These are phyloP conservation scores for Macaranga tanarius DNA, from an alignment of 441 rosid genomes.

Conservation along the genomic window DNA sequence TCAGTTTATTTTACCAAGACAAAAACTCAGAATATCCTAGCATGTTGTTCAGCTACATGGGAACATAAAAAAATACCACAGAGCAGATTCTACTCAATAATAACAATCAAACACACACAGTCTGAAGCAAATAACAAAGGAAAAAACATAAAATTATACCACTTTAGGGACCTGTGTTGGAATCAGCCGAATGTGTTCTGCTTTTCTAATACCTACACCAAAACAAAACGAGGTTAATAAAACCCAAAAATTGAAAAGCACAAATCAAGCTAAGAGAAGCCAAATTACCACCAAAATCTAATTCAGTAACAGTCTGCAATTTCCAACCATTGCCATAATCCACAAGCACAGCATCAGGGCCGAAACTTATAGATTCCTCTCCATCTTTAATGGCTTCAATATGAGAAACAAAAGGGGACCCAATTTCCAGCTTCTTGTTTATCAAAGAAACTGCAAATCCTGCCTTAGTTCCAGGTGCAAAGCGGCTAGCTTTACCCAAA, in stretches of 20 bases:
- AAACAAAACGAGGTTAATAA: not conserved
- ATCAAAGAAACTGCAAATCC: slow-evolving; percentile 78
- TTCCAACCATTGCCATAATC: slow-evolving; percentile 70
- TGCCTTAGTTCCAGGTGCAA: slow-evolving; percentile 68
- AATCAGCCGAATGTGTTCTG: not conserved
- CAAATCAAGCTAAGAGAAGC: not conserved
- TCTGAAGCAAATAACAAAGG: not conserved
- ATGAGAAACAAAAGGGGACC: slow-evolving; percentile 38
- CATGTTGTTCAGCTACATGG: no score
- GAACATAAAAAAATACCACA: not conserved
- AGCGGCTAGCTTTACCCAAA: slow-evolving; percentile 52
- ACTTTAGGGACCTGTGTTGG: slow-evolving; percentile 7
- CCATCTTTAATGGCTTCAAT: slow-evolving; percentile 71
- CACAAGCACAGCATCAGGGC: slow-evolving; percentile 66
- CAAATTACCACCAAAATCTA: slow-evolving; percentile 41
- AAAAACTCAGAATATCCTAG: not conserved
- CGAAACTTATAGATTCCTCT: slow-evolving; percentile 75
- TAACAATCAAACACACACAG: not conserved
- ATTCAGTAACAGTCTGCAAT: slow-evolving; percentile 51
- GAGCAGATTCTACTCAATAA: not conserved
- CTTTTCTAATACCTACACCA: slow-evolving; percentile 4
- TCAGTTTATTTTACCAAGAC: not conserved
- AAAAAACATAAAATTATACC: not conserved
- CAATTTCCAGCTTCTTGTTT: slow-evolving; percentile 54
- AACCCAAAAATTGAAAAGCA: not conserved